Evolutionary conservation across 257 asterid species (phyloP).

Genomic region (Solanum pinnatisectum): DNA sequence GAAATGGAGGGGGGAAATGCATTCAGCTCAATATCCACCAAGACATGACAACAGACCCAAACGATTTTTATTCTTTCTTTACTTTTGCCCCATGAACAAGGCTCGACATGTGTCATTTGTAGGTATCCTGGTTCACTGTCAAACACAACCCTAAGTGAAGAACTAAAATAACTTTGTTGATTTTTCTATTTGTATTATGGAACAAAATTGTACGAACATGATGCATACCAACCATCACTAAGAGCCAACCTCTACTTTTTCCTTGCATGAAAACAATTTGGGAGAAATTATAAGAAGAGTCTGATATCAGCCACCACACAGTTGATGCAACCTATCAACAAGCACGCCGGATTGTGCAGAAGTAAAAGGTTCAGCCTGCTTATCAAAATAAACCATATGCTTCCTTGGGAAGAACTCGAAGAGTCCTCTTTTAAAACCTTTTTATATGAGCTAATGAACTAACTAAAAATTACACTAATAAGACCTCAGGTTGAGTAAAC

Average conservation of each 20-base stretch:
- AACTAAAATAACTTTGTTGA: background rate
- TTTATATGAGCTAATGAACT: background rate
- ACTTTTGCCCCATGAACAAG: background rate
- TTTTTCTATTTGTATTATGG: background rate
- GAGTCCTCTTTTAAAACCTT: background rate
- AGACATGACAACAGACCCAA: background rate
- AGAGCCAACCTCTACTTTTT: background rate
- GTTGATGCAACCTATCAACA: background rate
- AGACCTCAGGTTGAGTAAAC: background rate
- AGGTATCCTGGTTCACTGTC: background rate
- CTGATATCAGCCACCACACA: background rate
- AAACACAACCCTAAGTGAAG: background rate
- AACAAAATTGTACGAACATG: background rate
- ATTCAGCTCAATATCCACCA: background rate
- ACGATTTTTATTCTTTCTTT: background rate
- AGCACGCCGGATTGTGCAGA: background rate
- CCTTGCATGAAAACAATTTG: background rate
- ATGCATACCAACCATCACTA: background rate
- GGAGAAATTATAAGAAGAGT: background rate
- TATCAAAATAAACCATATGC: background rate
- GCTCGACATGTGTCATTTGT: background rate
- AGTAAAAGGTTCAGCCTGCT: background rate
- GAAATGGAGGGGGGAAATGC: background rate
- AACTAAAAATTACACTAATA: background rate
- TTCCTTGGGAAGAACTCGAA: background rate